Evolutionary conservation across 257 asterid genomes (phyloP).

Genomic region (Cruciata laevipes): DNA sequence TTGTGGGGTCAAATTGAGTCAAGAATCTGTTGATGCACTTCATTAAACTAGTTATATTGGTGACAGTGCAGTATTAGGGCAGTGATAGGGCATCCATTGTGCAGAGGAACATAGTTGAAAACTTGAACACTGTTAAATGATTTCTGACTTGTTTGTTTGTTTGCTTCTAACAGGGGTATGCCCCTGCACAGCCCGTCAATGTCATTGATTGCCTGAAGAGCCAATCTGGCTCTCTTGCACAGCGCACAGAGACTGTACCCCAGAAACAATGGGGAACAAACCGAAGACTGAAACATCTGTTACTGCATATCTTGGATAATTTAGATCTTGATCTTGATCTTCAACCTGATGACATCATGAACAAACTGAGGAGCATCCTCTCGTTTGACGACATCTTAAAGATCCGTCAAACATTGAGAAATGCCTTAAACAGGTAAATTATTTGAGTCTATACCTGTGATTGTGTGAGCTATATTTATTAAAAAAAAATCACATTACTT

Average conservation of each 20-base stretch:
- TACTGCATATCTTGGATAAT: background rate
- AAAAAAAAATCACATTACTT: background rate
- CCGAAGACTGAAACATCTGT: constrained; percentile 19
- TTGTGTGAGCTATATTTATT: background rate
- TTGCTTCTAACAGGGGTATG: constrained; percentile 50
- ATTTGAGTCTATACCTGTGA: background rate
- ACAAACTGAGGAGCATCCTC: constrained; percentile 24
- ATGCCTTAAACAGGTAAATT: constrained; percentile 62
- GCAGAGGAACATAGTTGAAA: background rate
- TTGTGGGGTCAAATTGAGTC: background rate
- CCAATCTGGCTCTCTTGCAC: constrained; percentile 21
- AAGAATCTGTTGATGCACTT: background rate
- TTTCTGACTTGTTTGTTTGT: constrained; percentile 8
- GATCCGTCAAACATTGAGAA: constrained; percentile 47
- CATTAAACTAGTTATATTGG: background rate
- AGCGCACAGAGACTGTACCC: constrained; percentile 21
- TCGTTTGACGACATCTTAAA: constrained; percentile 37
- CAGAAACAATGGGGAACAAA: constrained; percentile 20
- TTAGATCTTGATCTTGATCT: background rate
- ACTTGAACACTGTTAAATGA: background rate
- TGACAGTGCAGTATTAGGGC: background rate
- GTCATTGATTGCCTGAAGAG: constrained; percentile 39
- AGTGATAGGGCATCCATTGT: no score
- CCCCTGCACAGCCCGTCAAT: constrained; percentile 43
- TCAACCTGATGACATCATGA: constrained; percentile 14